Evolutionary conservation across 768 basidiomycete species (phyloP).

Genomic region (Multifurca ochricompacta): DNA sequence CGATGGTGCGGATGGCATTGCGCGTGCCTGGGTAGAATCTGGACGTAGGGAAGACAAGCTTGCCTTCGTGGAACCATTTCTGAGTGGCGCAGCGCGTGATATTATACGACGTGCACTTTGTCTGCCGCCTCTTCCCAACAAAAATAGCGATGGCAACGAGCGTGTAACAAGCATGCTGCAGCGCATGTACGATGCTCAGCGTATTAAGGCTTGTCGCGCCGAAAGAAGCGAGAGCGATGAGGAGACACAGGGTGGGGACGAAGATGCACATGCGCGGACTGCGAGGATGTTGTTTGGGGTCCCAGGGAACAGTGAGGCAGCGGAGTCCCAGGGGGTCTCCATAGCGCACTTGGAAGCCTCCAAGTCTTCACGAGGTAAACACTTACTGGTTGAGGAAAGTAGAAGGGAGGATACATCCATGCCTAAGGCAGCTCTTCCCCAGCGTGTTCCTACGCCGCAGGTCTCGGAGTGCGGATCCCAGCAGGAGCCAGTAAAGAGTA

Average conservation of each 20-base stretch:
- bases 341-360: neutral
- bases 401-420: neutral
- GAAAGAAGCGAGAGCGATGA: neutral
- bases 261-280: conserved; percentile 10
- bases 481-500: neutral
- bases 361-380: neutral
- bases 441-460: neutral
- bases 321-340: neutral
- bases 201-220: conserved; percentile 6
- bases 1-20: conserved; percentile 35
- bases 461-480: neutral
- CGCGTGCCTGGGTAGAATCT: conserved; percentile 48
- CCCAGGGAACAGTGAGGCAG: neutral
- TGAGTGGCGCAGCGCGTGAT: conserved; percentile 32
- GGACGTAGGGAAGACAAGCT: conserved; percentile 39
- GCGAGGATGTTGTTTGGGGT: conserved; percentile 11
- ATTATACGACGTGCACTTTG: conserved; percentile 23
- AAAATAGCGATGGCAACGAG: neutral
- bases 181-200: conserved; percentile 6
- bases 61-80: conserved; percentile 36
- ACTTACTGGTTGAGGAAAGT: neutral
- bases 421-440: neutral
- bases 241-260: conserved; percentile 14
- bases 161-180: conserved; percentile 7
- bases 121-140: neutral